Base-by-base conservation (phyloP, 2,329 filamentous ascomycete genomes). In the Aureobasidium melanogenum region DNA sequence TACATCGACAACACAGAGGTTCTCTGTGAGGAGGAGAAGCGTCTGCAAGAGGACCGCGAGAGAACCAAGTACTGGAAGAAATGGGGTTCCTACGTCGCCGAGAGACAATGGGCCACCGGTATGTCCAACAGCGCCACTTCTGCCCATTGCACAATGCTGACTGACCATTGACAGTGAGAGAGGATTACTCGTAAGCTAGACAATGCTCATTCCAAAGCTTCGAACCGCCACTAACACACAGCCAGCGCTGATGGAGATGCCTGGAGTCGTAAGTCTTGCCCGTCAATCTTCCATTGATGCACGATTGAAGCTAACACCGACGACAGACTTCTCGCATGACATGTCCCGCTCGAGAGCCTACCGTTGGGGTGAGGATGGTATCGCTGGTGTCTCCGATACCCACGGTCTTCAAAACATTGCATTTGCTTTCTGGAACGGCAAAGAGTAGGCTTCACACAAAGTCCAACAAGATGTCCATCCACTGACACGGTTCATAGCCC, bases 351-450 rank as follows among this genome's bases (percentile, higher is more conserved):
- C 89, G 63, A 85, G 93, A 75, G 85, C 91, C 64, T 97, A 92
- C 74, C 85, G 93, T 70, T 97, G 93, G 93, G 93, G 93, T 64
- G 93, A 97, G 72, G 93, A 97, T 72, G 93, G 93, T 65, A 97
- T 97, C 75, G 91, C 93, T 61, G 93, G 93, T 72, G 91, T 97
- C 30, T 96, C 80, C n/a, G 92, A 97, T 73, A 91, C 89, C 17
- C 93, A 97, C 72, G 91, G 91, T 64, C 78, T 88, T 60, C 89
- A 96, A 75, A 96, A 97, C 74, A 88, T 97, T 74, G 90, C 89
- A 3, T 97, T 97, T 79, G 86, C 91, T 57, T 97, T 97, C 74
- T 97, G 93, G 93, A 97, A 97, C 73, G 92, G 91, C 74, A 85
- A 97, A 78, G 93, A 97, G 91, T 96, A 73, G 75, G 34, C 32